Base-by-base conservation (phyloP, 2,329 filamentous ascomycete genomes). In the Aspergillus neoniger region DNA sequence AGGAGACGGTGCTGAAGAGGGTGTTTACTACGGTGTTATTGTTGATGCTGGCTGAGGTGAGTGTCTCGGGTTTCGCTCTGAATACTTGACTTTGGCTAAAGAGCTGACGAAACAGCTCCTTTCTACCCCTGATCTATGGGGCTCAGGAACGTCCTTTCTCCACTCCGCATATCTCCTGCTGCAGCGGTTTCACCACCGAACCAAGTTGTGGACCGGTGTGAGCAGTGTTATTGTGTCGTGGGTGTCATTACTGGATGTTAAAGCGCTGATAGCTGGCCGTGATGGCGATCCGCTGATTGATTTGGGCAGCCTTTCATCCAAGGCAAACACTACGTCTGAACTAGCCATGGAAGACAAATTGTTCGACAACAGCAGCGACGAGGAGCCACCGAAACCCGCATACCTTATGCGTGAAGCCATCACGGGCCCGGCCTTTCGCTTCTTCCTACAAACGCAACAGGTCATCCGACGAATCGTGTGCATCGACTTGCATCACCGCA, bases 401-500 rank as follows among this genome's bases (percentile, higher is more conserved):
- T 75, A 71, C 48, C 67, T 76, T 7, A 65, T 76, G 19, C 69
- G 73, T 36, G 67, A 73, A 21, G 65, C 72, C 3, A 69, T 76
- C 15, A 67, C 69, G 2, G 67, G 69, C 7, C 72, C 74, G 2
- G 72, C 69, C 32, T 75, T 73, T 50, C 65, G 64, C n/a, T 76
- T 76, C 61, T 74, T 72, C 50, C 60, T 71, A 3, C 66, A 70
- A 58, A 69, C 73, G 4, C 73, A 75, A 53, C 73, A 76, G 58
- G 64, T 75, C 17, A 69, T 72, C 36, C 70, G 74, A 2, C 72
- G 73, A 2, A 76, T 76, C 10, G 67, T 76, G 39, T 65, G 63
- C 43, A 74, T 76, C 30, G 73, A 76, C 59, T 66, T 76, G 17
- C 74, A 77, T 57, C 74, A 77, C 58, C 74, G 74, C 62, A 74